phyloP scores from a whole-genome alignment of 345 rosid species.

The Carallia pectinifolia region DNA sequence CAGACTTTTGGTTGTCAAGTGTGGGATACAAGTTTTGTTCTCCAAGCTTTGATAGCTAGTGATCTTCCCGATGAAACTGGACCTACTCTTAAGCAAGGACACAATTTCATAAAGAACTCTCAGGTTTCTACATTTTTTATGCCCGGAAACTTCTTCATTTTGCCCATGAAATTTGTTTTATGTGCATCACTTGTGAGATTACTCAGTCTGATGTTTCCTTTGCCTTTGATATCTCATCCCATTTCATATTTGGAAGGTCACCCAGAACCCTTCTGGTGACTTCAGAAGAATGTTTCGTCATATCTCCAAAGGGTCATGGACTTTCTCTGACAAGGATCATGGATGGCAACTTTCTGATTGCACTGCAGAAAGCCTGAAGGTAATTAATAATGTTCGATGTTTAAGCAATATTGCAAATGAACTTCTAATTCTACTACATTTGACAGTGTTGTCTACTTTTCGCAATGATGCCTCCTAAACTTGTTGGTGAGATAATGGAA shows the following conservation, averaged over 20 bases:
- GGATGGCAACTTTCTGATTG: constrained; percentile 28
- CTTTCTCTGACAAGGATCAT: constrained; percentile 24
- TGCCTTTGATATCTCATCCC: no score
- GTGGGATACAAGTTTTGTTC: constrained; percentile 20
- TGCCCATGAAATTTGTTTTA: no score
- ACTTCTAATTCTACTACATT: no score
- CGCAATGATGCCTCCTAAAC: constrained; percentile 24
- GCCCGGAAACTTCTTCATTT: not conserved
- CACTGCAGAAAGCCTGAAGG: constrained; percentile 29
- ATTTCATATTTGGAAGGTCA: not conserved
- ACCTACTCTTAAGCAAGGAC: constrained; percentile 13
- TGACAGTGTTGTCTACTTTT: constrained; percentile 35
- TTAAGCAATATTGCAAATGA: no score
- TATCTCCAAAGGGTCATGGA: constrained; percentile 19
- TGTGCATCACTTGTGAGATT: not conserved
- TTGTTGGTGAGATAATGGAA: constrained; percentile 36
- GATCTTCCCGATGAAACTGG: constrained; percentile 6
- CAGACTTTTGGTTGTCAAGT: constrained; percentile 22
- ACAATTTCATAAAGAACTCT: constrained; percentile 17
- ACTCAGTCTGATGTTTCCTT: not conserved
- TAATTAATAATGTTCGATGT: not conserved
- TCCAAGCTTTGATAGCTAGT: constrained; percentile 21
- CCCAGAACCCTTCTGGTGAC: constrained; percentile 14
- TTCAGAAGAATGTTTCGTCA: constrained; percentile 18
- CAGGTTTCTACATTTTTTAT: constrained; percentile 7